Evolutionary conservation across 768 basidiomycete species (phyloP).

Genomic region (Inosperma sp.): DNA sequence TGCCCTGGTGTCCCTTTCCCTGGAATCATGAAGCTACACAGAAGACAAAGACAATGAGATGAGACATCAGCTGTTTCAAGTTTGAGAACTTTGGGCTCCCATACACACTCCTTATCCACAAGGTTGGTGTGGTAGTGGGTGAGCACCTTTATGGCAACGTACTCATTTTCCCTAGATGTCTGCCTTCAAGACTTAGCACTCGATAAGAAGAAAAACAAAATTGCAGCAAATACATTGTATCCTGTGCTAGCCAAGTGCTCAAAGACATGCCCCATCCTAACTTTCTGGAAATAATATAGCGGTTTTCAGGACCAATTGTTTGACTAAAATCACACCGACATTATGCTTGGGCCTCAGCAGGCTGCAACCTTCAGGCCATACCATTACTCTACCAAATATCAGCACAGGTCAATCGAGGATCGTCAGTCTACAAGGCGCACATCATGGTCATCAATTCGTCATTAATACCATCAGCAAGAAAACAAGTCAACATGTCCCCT

Average conservation of each 20-base stretch:
- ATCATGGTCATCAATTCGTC: too few relatives aligned
- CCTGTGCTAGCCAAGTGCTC: neutral
- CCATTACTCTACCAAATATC: too few relatives aligned
- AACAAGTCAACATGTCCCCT: too few relatives aligned
- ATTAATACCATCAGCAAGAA: too few relatives aligned
- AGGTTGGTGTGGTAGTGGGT: too few relatives aligned
- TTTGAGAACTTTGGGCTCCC: too few relatives aligned
- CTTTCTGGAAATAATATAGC: neutral
- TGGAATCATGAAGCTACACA: neutral
- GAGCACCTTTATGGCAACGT: neutral
- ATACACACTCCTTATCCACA: neutral
- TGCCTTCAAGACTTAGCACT: neutral
- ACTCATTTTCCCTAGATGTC: neutral
- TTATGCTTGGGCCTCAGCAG: too few relatives aligned
- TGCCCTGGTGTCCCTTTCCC: neutral
- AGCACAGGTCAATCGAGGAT: too few relatives aligned
- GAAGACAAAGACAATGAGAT: neutral
- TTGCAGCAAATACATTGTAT: neutral
- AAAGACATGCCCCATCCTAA: neutral
- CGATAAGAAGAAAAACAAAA: neutral
- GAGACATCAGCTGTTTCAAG: too few relatives aligned
- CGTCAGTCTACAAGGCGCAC: too few relatives aligned
- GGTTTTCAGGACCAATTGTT: neutral
- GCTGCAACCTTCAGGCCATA: too few relatives aligned
- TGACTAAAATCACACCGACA: neutral